Evolutionary conservation across 108 stramenopile genomes (phyloP).

Genomic region (Cyclotella choctawhatcheeana): DNA sequence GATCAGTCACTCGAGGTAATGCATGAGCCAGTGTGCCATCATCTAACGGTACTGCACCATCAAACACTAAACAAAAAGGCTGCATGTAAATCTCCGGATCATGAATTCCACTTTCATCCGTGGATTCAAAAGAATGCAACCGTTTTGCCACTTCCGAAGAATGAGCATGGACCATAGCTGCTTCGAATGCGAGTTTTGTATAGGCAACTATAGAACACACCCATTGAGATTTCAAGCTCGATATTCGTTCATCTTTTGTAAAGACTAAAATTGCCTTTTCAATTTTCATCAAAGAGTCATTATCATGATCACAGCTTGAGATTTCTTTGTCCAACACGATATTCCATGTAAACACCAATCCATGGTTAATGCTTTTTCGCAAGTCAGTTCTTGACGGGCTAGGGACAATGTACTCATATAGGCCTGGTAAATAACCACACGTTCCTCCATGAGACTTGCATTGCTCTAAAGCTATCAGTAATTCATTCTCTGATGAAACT

Average conservation of each 20-base stretch:
- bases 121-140: conserved; percentile 15
- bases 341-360: conserved; percentile 34
- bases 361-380: conserved; percentile 34
- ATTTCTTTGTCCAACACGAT: conserved; percentile 8
- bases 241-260: conserved; percentile 41
- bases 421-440: conserved; percentile 44
- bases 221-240: conserved; percentile 47
- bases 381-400: conserved; percentile 37
- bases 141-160: conserved; percentile 30
- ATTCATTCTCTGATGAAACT: conserved; percentile 31
- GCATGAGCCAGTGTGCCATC: conserved; percentile 36
- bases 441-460: conserved; percentile 22
- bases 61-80: conserved; percentile 53
- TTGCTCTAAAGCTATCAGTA: conserved; percentile 13
- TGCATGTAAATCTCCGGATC: neutral
- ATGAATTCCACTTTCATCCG: neutral
- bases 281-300: neutral
- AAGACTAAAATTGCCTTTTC: conserved; percentile 42
- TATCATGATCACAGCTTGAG: conserved; percentile 8
- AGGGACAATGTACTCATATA: conserved; percentile 51
- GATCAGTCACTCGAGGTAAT: conserved; percentile 40
- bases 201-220: conserved; percentile 50
- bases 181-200: conserved; percentile 42
- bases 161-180: conserved; percentile 43
- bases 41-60: conserved; percentile 47